Conservation (phyloP, 202 grass and related monocot genomes). For the Musa balbisiana region DNA sequence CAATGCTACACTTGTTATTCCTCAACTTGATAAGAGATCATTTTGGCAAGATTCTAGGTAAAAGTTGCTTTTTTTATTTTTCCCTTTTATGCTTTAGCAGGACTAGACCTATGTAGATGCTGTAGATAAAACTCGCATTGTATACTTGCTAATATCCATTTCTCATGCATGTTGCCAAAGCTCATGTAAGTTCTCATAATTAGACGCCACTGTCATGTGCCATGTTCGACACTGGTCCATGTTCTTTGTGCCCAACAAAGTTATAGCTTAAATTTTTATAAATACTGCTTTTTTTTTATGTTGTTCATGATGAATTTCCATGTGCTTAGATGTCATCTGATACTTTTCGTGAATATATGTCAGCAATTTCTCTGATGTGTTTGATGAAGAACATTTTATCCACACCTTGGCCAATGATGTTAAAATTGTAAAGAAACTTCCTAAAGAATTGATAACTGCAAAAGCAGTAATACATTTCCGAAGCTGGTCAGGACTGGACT, state of each 20-base stretch:
- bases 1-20: conserved; percentile 89
- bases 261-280: neutral
- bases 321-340: neutral
- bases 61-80: neutral
- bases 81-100: neutral
- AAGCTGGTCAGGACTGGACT: conserved; percentile 86
- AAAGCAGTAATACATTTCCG: conserved; percentile 79
- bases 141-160: neutral
- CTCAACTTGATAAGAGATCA: conserved; percentile 80
- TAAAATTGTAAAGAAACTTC: conserved; percentile 68
- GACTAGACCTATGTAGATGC: neutral
- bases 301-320: neutral
- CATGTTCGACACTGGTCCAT: neutral
- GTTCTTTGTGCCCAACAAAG: neutral
- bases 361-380: conserved; percentile 96
- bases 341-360: neutral
- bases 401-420: conserved; percentile 64
- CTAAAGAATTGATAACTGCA: conserved; percentile 55
- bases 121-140: neutral
- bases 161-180: neutral
- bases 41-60: conserved; percentile 93
- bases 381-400: conserved; percentile 87
- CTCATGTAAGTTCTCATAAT: neutral
- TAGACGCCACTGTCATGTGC: neutral
- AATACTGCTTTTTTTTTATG: neutral